These are phyloP conservation scores for Ustilago esculenta DNA, from an alignment of 1,284 basidiomycete genomes.

Conservation along the genomic window DNA sequence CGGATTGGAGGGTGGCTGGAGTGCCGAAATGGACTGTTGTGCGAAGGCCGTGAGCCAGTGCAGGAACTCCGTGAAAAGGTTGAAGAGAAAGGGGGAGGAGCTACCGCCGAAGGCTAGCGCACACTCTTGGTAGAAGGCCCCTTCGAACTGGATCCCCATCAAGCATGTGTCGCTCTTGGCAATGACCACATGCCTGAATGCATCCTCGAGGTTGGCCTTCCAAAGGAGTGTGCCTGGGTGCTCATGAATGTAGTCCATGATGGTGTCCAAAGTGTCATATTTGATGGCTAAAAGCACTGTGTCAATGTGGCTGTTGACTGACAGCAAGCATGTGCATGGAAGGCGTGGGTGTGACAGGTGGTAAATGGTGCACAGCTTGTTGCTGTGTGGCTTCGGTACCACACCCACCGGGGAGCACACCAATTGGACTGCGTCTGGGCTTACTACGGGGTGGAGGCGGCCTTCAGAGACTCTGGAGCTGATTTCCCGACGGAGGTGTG, in stretches of 20 bases:
- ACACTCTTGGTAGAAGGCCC: neutral
- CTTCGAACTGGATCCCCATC: neutral
- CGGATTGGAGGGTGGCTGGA: no score
- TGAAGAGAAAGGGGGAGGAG: neutral
- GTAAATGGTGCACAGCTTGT: neutral
- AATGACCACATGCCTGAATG: neutral
- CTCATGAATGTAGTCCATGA: neutral
- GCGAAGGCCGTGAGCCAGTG: neutral
- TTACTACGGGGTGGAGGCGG: no score
- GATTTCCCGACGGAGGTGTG: no score
- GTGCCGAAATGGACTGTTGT: neutral
- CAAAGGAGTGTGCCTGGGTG: neutral
- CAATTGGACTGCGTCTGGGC: neutral
- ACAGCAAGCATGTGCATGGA: neutral
- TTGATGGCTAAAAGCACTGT: neutral
- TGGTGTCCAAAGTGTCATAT: neutral
- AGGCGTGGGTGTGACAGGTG: neutral
- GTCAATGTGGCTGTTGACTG: neutral
- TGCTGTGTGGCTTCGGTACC: neutral
- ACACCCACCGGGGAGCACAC: neutral
- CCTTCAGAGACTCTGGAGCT: no score
- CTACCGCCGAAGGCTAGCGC: neutral
- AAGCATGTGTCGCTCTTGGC: neutral
- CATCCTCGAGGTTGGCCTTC: neutral
- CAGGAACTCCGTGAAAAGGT: neutral